Evolutionary conservation across 192 early-diverging fungal species (phyloP).

Genomic region (Obelidium mucronatum): DNA sequence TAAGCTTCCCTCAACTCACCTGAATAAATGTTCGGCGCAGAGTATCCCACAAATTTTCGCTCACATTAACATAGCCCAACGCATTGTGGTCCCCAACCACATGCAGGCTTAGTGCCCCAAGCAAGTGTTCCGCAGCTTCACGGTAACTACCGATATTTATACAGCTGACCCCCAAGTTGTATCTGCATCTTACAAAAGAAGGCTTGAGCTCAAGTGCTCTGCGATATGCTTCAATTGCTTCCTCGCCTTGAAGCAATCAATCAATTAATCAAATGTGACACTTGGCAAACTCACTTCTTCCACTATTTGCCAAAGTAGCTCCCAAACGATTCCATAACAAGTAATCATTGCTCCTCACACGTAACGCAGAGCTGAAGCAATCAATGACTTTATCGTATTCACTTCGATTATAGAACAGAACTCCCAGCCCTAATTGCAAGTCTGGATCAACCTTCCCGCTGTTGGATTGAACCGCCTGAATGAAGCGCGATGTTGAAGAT

Average conservation of each 20-base stretch:
- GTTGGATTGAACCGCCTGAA: constrained; percentile 69
- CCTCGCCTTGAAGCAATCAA: constrained; percentile 31
- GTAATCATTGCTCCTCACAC: constrained; percentile 85
- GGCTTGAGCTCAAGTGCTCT: constrained; percentile 92
- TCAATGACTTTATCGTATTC: constrained; percentile 96
- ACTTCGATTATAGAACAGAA: constrained; percentile 90
- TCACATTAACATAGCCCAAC: constrained; percentile 27
- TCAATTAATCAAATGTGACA: neutral
- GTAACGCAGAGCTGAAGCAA: constrained; percentile 89
- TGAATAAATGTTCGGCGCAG: constrained; percentile 41
- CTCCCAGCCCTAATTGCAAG: constrained; percentile 89
- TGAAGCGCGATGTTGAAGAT: constrained; percentile 74
- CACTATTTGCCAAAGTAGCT: constrained; percentile 88
- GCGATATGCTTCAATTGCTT: constrained; percentile 91
- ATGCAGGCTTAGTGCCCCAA: constrained; percentile 83
- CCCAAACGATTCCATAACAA: constrained; percentile 93
- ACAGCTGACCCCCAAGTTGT: constrained; percentile 91
- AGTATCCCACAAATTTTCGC: constrained; percentile 48
- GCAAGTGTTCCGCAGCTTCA: constrained; percentile 91
- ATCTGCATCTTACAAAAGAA: constrained; percentile 89
- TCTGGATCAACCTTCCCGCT: constrained; percentile 72
- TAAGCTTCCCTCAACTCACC: constrained; percentile 24
- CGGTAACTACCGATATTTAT: constrained; percentile 85
- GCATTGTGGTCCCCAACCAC: constrained; percentile 11
- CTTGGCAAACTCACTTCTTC: neutral